Evolutionary conservation across 805 yeast genomes (phyloP).

Genomic region (Jamesozyma piceae): DNA sequence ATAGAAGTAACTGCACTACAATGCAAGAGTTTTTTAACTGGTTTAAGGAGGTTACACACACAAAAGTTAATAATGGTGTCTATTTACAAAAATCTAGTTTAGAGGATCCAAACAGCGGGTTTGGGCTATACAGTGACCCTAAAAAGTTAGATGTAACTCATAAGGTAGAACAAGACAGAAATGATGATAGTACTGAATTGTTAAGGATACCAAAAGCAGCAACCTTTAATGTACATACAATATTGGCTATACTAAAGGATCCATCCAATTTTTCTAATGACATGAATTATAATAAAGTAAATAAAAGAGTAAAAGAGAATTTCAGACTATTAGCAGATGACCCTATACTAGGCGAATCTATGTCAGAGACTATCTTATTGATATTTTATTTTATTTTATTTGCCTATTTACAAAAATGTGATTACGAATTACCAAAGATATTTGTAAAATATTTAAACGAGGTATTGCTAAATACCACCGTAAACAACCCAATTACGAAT

Average conservation of each 20-base stretch:
- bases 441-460: slow-evolving; percentile 14
- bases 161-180: slow-evolving; percentile 7
- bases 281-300: slow-evolving; percentile 22
- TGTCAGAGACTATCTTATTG: slow-evolving; percentile 18
- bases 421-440: slow-evolving; percentile 14
- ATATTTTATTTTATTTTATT: slow-evolving; percentile 16
- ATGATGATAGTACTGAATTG: slow-evolving; percentile 19
- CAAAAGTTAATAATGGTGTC: not conserved
- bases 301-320: slow-evolving; percentile 21
- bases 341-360: slow-evolving; percentile 7
- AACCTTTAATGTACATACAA: slow-evolving; percentile 28
- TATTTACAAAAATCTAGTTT: not conserved
- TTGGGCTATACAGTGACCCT: slow-evolving; percentile 14
- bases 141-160: not conserved
- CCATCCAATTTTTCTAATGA: slow-evolving; percentile 17
- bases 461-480: slow-evolving; percentile 14
- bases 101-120: slow-evolving; percentile 29
- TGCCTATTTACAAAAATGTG: slow-evolving; percentile 3
- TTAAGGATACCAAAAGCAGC: slow-evolving; percentile 32
- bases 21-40: not conserved
- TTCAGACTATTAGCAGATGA: slow-evolving; percentile 22
- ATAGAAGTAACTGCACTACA: not conserved
- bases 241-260: slow-evolving; percentile 14
- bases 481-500: slow-evolving; percentile 6
- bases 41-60: not conserved